Conservation (phyloP, 768 basidiomycete genomes). For the Pisolithus albus region DNA sequence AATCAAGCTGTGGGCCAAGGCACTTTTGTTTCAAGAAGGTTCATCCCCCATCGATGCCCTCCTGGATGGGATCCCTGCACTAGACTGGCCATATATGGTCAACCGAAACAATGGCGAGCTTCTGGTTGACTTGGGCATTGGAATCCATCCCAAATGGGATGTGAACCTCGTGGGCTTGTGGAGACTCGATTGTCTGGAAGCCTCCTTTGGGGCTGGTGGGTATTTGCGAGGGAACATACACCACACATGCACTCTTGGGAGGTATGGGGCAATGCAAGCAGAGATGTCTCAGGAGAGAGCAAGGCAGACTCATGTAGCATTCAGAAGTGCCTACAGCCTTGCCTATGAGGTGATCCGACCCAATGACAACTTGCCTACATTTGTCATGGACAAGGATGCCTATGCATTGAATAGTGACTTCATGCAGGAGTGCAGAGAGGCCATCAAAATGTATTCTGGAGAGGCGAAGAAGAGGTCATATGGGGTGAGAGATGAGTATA, state of each 20-base stretch:
- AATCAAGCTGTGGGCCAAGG: too few relatives aligned
- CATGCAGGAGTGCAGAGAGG: not conserved
- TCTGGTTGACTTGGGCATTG: too few relatives aligned
- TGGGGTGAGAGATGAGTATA: too few relatives aligned
- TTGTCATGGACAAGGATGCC: slow-evolving; percentile 2
- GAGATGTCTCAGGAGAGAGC: slow-evolving; percentile 7
- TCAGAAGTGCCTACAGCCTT: slow-evolving; percentile 2
- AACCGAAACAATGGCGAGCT: too few relatives aligned
- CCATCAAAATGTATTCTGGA: not conserved
- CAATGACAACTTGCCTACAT: slow-evolving; percentile 3
- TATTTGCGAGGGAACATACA: slow-evolving; percentile 1
- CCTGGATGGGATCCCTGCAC: too few relatives aligned
- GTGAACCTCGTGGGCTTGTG: slow-evolving; percentile 1
- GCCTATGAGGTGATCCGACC: slow-evolving; percentile 9
- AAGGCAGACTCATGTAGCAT: slow-evolving; percentile 5
- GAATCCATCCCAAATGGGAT: not conserved
- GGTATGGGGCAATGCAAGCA: slow-evolving; percentile 12
- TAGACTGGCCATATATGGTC: too few relatives aligned
- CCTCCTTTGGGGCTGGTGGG: slow-evolving; percentile 6
- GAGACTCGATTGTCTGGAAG: slow-evolving; percentile 4
- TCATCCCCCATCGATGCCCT: too few relatives aligned
- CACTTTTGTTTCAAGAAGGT: too few relatives aligned
- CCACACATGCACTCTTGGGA: slow-evolving; percentile 4
- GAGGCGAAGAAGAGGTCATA: too few relatives aligned
- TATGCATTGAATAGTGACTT: not conserved